These are phyloP conservation scores for Carex littledalei DNA, from an alignment of 176 grass and related monocot genomes.

Conservation along the genomic window DNA sequence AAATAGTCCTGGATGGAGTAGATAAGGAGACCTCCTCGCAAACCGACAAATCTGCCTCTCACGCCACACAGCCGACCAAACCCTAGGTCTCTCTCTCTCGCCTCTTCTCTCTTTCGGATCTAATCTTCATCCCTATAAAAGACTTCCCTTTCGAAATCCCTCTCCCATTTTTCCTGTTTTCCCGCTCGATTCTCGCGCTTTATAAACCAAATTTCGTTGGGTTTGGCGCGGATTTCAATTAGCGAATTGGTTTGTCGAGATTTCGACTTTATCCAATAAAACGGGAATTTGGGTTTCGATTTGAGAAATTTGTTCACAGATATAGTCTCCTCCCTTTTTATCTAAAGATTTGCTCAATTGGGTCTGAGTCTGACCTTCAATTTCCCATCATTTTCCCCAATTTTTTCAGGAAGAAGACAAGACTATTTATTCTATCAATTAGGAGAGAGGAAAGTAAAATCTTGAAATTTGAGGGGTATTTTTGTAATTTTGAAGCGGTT, in stretches of 20 bases:
- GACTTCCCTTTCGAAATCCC: constrained; percentile 40
- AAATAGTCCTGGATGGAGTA: constrained; percentile 9
- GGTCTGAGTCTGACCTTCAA: no score
- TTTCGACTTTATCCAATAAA: neutral
- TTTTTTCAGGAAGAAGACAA: neutral
- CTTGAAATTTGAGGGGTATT: neutral
- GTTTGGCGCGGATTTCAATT: neutral
- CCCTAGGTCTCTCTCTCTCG: neutral
- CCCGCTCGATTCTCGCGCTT: constrained; percentile 39
- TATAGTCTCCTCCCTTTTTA: neutral
- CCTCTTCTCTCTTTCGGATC: neutral
- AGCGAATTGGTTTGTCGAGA: neutral
- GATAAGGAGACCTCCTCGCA: constrained; percentile 8
- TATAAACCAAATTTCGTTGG: neutral
- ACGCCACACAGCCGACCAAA: neutral
- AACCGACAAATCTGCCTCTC: neutral
- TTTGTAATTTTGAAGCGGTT: neutral
- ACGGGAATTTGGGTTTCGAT: neutral
- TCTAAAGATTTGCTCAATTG: neutral
- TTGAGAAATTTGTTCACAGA: neutral
- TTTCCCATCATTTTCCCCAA: no score
- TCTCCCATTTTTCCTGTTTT: neutral
- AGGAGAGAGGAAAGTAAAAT: neutral
- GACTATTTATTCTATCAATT: neutral
- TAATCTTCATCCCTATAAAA: constrained; percentile 66